A percentile compares a stretch with the other conserved stretches of the same genome.
Evolutionary conservation across 129 eudicot genomes (phyloP).

Genomic region (Dittrichia graveolens): DNA sequence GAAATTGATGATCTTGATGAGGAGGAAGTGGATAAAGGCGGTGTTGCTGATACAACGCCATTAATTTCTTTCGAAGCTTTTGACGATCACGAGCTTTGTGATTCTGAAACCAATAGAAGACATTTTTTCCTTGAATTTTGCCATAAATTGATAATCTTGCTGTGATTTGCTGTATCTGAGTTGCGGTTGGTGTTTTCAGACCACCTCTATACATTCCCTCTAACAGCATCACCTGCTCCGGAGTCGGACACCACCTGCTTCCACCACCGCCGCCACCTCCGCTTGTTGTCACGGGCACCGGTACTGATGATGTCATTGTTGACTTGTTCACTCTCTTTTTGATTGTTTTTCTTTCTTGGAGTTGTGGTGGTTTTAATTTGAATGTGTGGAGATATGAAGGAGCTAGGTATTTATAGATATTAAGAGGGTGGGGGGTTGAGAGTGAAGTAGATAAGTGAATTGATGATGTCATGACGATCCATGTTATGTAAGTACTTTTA

Average conservation of each 20-base stretch:
- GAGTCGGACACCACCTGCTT: slow-evolving; percentile 85
- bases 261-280: slow-evolving; percentile 23
- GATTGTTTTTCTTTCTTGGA: not conserved
- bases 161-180: slow-evolving; percentile 79
- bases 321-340: not conserved
- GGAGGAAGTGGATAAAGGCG: slow-evolving; percentile 24
- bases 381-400: slow-evolving; percentile 10
- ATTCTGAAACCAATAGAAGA: slow-evolving; percentile 93
- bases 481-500: slow-evolving; percentile 7
- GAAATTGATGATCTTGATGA: slow-evolving; percentile 9
- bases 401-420: slow-evolving; percentile 23
- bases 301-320: slow-evolving; percentile 23
- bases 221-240: slow-evolving; percentile 74
- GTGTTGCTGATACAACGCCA: slow-evolving; percentile 38
- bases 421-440: not conserved
- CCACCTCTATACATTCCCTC: slow-evolving; percentile 84
- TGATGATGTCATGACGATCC: slow-evolving; percentile 17
- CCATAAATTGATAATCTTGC: slow-evolving; percentile 68
- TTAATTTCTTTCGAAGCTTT: slow-evolving; percentile 65
- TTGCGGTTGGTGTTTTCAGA: slow-evolving; percentile 67
- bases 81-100: slow-evolving; percentile 93
- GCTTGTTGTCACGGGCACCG: slow-evolving; percentile 19
- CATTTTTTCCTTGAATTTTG: slow-evolving; percentile 79
- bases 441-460: slow-evolving; percentile 21
- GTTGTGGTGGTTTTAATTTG: not conserved